Evolutionary conservation across 1,139 yeast species (phyloP).

Genomic region (Debaryomyces nepalensis): DNA sequence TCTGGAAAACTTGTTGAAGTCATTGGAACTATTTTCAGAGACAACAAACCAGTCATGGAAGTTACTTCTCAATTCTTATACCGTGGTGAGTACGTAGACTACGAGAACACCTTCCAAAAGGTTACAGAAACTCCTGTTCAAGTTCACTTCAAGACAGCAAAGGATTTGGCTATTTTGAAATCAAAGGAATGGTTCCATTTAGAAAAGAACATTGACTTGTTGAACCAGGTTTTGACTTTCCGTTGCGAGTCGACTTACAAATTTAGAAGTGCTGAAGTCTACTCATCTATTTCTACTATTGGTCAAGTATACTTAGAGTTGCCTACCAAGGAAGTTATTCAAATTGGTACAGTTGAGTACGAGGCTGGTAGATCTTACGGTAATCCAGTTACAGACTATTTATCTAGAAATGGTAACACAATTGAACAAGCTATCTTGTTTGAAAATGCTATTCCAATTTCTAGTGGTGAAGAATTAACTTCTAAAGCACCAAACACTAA

Average conservation of each 20-base stretch:
- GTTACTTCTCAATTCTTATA: constrained; percentile 94
- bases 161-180: constrained; percentile 90
- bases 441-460: constrained; percentile 89
- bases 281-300: constrained; percentile 76
- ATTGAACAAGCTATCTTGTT: constrained; percentile 92
- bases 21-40: constrained; percentile 84
- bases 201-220: constrained; percentile 69
- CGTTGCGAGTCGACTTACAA: constrained; percentile 86
- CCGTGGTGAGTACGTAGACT: constrained; percentile 90
- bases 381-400: constrained; percentile 95
- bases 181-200: constrained; percentile 98
- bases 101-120: constrained; percentile 90
- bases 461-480: constrained; percentile 72
- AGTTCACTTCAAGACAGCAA: constrained; percentile 69
- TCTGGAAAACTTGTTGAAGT: constrained; percentile 97
- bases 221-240: constrained; percentile 83
- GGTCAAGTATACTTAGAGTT: constrained; percentile 89
- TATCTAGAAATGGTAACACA: constrained; percentile 87
- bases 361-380: constrained; percentile 94
- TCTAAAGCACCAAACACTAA: constrained; percentile 81
- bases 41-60: constrained; percentile 82
- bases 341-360: constrained; percentile 85
- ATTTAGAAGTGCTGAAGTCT: constrained; percentile 76
- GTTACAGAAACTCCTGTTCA: constrained; percentile 86
- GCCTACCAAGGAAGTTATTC: constrained; percentile 89